Evolutionary conservation across 2,329 filamentous ascomycete species (phyloP).

Genomic region (Fusarium sp.): DNA sequence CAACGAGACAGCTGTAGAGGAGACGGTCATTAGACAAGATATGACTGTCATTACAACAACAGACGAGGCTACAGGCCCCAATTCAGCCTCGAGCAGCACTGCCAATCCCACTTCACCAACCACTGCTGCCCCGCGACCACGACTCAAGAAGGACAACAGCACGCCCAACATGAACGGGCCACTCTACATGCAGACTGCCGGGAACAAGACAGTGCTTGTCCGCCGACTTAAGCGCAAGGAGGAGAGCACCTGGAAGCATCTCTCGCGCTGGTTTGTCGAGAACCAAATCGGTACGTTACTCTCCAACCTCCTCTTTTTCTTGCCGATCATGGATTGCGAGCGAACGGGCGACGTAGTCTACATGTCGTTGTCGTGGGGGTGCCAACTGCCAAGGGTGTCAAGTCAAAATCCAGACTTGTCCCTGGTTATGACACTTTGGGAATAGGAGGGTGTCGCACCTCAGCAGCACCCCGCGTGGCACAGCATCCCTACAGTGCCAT

Average conservation of each 20-base stretch:
- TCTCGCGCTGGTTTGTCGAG: constrained; percentile 76
- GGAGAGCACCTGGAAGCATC: constrained; percentile 67
- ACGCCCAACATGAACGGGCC: constrained; percentile 62
- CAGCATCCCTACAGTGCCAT: constrained; percentile 23
- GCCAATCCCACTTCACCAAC: constrained; percentile 26
- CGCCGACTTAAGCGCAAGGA: constrained; percentile 69
- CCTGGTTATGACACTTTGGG: constrained; percentile 15
- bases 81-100: constrained; percentile 10
- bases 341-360: not conserved
- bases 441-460: constrained; percentile 23
- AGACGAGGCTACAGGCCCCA: constrained; percentile 1
- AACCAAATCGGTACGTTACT: constrained; percentile 79
- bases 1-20: constrained; percentile 24
- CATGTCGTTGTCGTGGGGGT: constrained; percentile 1
- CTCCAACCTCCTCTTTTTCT: constrained; percentile 14
- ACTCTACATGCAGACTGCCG: constrained; percentile 65
- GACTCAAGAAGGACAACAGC: constrained; percentile 47
- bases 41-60: constrained; percentile 8
- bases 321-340: not conserved
- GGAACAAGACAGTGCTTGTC: constrained; percentile 62
- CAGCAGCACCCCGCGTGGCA: constrained; percentile 39
- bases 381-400: constrained; percentile 13
- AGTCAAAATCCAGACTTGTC: constrained; percentile 16
- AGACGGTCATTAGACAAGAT: constrained; percentile 14
- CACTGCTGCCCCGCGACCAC: constrained; percentile 38